Evolutionary conservation across 768 basidiomycete species (phyloP).

Genomic region (Fomitopsis pulvina): DNA sequence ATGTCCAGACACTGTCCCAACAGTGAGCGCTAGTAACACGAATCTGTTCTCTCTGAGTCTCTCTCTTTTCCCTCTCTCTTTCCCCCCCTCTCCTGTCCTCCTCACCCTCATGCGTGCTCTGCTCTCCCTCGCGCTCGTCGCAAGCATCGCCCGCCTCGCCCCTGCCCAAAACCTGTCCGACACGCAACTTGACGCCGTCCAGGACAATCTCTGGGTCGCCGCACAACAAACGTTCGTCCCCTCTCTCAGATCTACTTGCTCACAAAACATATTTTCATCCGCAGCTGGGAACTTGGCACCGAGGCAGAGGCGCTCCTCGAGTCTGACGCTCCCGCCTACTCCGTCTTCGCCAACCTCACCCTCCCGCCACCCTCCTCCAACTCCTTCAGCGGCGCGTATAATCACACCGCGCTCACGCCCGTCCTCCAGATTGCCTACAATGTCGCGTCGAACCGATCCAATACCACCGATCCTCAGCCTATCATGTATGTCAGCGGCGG

Average conservation of each 20-base stretch:
- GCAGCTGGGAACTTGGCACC: constrained; percentile 50
- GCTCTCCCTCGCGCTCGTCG: too few species aligned
- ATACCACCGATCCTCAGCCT: constrained; percentile 46
- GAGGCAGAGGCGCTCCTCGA: constrained; percentile 46
- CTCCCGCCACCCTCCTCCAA: constrained; percentile 18
- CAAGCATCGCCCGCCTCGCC: not conserved
- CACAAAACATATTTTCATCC: not conserved
- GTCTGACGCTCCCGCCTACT: constrained; percentile 36
- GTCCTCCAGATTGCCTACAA: constrained; percentile 49
- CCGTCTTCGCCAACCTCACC: constrained; percentile 32
- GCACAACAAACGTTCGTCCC: constrained; percentile 33
- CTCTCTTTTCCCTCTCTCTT: too few species aligned
- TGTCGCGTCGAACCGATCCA: constrained; percentile 43
- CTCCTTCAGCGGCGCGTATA: constrained; percentile 22
- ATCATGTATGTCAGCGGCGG: constrained; percentile 45
- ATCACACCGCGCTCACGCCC: constrained; percentile 34
- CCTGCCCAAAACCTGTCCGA: constrained; percentile 30
- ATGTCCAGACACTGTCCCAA: too few species aligned
- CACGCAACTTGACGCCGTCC: constrained; percentile 30
- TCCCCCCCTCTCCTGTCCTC: too few species aligned
- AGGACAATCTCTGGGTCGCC: constrained; percentile 31
- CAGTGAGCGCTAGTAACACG: too few species aligned
- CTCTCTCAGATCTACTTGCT: not conserved
- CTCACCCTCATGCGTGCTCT: too few species aligned
- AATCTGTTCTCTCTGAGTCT: too few species aligned